Evolutionary conservation across 768 basidiomycete genomes (phyloP).

Genomic region (Termitomyces sp.): DNA sequence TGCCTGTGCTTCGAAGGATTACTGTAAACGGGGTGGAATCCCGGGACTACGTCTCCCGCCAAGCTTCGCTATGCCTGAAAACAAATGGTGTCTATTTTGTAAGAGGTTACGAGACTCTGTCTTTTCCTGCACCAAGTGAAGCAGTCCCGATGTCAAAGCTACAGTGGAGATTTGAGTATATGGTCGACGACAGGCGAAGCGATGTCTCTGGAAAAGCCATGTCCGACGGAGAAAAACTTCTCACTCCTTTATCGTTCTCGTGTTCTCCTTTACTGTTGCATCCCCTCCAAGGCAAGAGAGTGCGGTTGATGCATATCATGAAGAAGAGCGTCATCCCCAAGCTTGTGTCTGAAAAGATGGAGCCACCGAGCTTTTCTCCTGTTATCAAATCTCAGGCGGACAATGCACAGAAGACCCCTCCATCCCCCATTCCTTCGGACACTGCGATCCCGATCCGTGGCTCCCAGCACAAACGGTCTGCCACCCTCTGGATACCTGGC

Average conservation of each 20-base stretch:
- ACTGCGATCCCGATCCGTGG: not conserved
- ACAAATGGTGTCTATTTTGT: constrained; percentile 75
- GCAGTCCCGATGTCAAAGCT: constrained; percentile 33
- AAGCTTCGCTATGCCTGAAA: constrained; percentile 68
- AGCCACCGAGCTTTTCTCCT: constrained; percentile 31
- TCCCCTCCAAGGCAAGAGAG: constrained; percentile 60
- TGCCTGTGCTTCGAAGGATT: constrained; percentile 69
- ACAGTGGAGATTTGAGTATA: constrained; percentile 78
- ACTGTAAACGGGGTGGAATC: constrained; percentile 64
- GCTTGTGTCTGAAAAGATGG: constrained; percentile 57
- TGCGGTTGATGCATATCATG: constrained; percentile 66
- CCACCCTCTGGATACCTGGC: constrained; percentile 21
- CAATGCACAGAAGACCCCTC: not conserved
- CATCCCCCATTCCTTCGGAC: not conserved
- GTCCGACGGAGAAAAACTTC: constrained; percentile 64
- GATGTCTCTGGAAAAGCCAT: constrained; percentile 41
- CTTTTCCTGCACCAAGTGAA: constrained; percentile 18
- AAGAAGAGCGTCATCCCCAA: constrained; percentile 69
- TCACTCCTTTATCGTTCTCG: constrained; percentile 72
- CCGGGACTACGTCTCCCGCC: constrained; percentile 72
- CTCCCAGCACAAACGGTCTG: constrained; percentile 27
- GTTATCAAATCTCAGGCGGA: not conserved
- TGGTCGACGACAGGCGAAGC: constrained; percentile 57
- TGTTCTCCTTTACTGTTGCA: constrained; percentile 70
- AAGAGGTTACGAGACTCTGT: constrained; percentile 55